These are phyloP conservation scores for Saccharomycopsis crataegensis DNA, from an alignment of 1,139 yeast species.

Conservation along the genomic window DNA sequence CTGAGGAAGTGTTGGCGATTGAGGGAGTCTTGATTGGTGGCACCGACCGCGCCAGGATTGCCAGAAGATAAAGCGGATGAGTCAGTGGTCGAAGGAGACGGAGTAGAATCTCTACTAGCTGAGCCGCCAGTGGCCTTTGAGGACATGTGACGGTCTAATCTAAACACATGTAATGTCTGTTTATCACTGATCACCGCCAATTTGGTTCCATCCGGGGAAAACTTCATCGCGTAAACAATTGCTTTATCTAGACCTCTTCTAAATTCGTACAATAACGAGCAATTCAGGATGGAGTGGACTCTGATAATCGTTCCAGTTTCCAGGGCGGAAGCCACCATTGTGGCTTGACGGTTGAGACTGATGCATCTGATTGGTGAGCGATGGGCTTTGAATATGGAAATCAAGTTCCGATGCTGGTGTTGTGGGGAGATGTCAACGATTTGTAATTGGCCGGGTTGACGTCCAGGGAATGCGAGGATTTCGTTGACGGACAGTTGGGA, in stretches of 20 bases:
- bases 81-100: background rate
- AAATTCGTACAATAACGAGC: conserved; percentile 72
- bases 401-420: conserved; percentile 54
- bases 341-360: conserved; percentile 64
- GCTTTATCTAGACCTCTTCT: conserved; percentile 87
- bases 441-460: conserved; percentile 66
- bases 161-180: conserved; percentile 79
- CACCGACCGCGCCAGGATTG: conserved; percentile 15
- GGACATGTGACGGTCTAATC: conserved; percentile 28
- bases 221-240: conserved; percentile 70
- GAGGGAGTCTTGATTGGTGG: conserved; percentile 22
- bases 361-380: conserved; percentile 61
- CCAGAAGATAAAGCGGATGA: conserved; percentile 9
- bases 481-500: conserved; percentile 21
- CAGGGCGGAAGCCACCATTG: conserved; percentile 81
- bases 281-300: conserved; percentile 65
- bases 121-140: conserved; percentile 3
- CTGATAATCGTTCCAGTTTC: conserved; percentile 82
- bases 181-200: conserved; percentile 86
- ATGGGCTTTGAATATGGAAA: conserved; percentile 79
- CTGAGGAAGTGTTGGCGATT: conserved; percentile 47
- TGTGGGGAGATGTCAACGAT: conserved; percentile 59
- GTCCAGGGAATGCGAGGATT: conserved; percentile 66
- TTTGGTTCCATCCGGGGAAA: conserved; percentile 66
- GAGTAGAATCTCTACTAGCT: background rate